phyloP scores from a whole-genome alignment of 2,329 filamentous ascomycete species.

The Eurotiales sp. region DNA sequence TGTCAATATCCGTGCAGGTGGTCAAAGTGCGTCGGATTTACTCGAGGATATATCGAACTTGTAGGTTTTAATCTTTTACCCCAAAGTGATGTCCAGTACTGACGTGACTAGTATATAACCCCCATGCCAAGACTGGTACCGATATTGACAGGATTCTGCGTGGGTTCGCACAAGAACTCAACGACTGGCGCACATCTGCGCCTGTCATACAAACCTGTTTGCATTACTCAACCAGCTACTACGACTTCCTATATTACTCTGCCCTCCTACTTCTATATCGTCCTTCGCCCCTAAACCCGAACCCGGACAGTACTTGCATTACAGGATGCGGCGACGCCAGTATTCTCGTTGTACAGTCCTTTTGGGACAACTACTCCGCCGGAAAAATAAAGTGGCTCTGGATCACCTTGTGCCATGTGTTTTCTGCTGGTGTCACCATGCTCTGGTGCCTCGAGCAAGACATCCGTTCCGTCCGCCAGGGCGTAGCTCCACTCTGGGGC shows the following conservation, averaged over 20 bases:
- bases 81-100: not conserved
- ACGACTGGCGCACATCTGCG: conserved; percentile 35
- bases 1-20: conserved; percentile 38
- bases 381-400: conserved; percentile 41
- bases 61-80: conserved; percentile 21
- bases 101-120: conserved; percentile 30
- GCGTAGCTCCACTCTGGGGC: conserved; percentile 28
- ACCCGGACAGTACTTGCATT: conserved; percentile 33
- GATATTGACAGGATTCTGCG: conserved; percentile 26
- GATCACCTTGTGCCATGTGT: conserved; percentile 37
- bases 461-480: conserved; percentile 29
- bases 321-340: conserved; percentile 38
- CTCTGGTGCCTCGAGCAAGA: conserved; percentile 40
- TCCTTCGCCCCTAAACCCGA: conserved; percentile 35
- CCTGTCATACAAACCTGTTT: conserved; percentile 35
- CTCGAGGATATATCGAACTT: conserved; percentile 36
- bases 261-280: conserved; percentile 38
- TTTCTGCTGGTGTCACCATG: conserved; percentile 39
- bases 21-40: conserved; percentile 35
- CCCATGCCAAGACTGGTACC: conserved; percentile 25
- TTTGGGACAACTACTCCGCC: conserved; percentile 37
- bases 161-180: conserved; percentile 34
- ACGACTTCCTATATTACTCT: conserved; percentile 39
- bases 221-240: conserved; percentile 39
- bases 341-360: conserved; percentile 36